Conservation (phyloP, 2,329 filamentous ascomycete species). For the Trichoderma koningiopsis region DNA sequence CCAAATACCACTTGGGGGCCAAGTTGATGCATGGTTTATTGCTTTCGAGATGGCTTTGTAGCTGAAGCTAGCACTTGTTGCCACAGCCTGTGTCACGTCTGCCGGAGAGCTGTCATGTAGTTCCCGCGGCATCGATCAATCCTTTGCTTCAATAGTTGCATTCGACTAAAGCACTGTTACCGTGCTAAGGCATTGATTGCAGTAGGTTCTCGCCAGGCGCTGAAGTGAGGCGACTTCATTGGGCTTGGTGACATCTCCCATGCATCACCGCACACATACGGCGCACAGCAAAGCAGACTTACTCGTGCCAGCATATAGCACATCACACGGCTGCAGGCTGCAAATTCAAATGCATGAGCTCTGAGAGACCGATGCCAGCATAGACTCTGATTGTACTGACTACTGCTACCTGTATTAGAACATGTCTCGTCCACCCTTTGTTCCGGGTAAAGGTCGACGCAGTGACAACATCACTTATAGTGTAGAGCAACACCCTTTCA, state of each 20-base stretch:
- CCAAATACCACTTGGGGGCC: neutral
- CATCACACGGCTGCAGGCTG: constrained; percentile 1
- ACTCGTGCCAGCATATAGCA: neutral
- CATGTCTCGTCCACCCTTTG: neutral
- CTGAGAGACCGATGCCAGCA: neutral
- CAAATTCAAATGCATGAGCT: neutral
- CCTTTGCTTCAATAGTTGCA: neutral
- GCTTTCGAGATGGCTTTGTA: neutral
- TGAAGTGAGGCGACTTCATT: neutral
- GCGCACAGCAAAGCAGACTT: neutral
- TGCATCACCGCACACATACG: neutral
- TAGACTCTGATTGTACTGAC: neutral
- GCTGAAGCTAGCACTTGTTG: neutral
- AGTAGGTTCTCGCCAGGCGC: neutral
- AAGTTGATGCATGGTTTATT: constrained; percentile 13
- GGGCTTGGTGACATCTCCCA: neutral
- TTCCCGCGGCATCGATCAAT: neutral
- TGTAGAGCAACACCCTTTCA: neutral
- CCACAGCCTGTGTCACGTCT: neutral
- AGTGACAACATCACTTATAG: neutral
- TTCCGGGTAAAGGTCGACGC: neutral
- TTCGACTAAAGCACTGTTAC: neutral
- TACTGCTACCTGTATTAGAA: neutral
- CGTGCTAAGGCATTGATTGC: neutral
- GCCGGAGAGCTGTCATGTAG: neutral